Percentiles rank a stretch among this genome's conserved stretches.
Evolutionary conservation across 2,329 filamentous ascomycete genomes (phyloP).

Genomic region (Pyricularia grisea): DNA sequence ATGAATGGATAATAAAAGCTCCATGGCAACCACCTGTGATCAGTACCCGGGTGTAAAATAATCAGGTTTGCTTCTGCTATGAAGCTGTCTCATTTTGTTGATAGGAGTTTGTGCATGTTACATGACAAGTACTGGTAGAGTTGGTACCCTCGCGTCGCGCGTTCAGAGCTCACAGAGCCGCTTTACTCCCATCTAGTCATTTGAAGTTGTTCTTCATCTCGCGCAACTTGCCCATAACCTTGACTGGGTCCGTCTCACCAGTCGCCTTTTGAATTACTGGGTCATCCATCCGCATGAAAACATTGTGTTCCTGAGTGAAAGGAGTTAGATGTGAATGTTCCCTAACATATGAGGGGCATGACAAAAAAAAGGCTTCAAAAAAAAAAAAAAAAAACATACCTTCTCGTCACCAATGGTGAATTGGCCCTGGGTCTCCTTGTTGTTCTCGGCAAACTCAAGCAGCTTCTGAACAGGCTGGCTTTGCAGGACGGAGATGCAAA

Average conservation of each 20-base stretch:
- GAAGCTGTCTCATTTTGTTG: too few relatives aligned
- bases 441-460: conserved; percentile 64
- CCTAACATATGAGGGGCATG: neutral
- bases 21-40: too few relatives aligned
- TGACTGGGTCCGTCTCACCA: conserved; percentile 68
- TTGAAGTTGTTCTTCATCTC: conserved; percentile 82
- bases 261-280: conserved; percentile 76
- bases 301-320: conserved; percentile 66
- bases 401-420: conserved; percentile 98
- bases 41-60: too few relatives aligned
- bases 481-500: conserved; percentile 66
- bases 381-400: conserved; percentile 33
- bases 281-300: conserved; percentile 88
- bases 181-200: conserved; percentile 28
- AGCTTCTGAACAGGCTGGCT: conserved; percentile 70
- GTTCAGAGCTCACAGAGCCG: neutral
- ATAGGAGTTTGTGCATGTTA: too few relatives aligned
- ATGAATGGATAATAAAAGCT: neutral
- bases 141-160: too few relatives aligned
- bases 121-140: too few relatives aligned
- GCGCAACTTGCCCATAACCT: conserved; percentile 76
- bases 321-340: neutral
- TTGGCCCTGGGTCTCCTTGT: conserved; percentile 84
- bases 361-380: neutral
- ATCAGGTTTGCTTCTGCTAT: too few relatives aligned